Evolutionary conservation across 2,329 filamentous ascomycete genomes (phyloP), one percentile per base, ranked within the genome.

Genomic region (Ambrosiella xylebori): DNA sequence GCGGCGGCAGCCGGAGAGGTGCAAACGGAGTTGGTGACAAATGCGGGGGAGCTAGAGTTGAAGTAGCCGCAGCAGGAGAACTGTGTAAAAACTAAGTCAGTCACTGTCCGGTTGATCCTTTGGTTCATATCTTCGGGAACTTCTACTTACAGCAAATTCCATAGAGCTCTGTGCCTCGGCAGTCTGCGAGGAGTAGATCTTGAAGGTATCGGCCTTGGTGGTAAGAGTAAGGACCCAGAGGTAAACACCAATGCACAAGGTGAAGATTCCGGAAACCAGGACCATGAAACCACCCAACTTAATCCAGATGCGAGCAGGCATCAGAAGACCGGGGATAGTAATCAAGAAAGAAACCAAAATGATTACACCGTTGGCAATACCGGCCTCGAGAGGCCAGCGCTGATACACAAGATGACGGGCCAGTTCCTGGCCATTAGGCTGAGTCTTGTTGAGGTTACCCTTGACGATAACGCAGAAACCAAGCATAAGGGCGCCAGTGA

Each of bases 41-140:
- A 91, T 56, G 82, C 80, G 9, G 85, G 84, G 11, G 79, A 76
- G 3, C 82, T 84, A 68, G 77, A 80, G 71, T 89, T 88, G 64
- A 79, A 71, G 71, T 87, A 93, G 61, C 87, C 87, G 65, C 87
- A 93, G 78, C 87, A 93, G 64, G 80, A 68, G 68, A 91, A 90
- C 81, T 88, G 65, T 15, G 38, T 2, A 41, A 27, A 27, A 27
- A 27, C 27, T 27, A 27, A 27, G 27, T 27, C 27, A 27, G 27
- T 27, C 27, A 27, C 27, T 27, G 27, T 27, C 27, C 27, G 27
- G 27, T 27, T 27, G 27, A 27, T 27, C 27, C 27, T 27, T 27
- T 27, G 27, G 27, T 27, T 27, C 27, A 27, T 27, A 27, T 27
- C 4, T 27, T 27, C 27, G 27, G 27, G 27, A 27, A 27, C 27